Evolutionary conservation across 2,329 filamentous ascomycete species (phyloP), one percentile per base, ranked within the genome.

Genomic region (Fusarium pseudonygamai): DNA sequence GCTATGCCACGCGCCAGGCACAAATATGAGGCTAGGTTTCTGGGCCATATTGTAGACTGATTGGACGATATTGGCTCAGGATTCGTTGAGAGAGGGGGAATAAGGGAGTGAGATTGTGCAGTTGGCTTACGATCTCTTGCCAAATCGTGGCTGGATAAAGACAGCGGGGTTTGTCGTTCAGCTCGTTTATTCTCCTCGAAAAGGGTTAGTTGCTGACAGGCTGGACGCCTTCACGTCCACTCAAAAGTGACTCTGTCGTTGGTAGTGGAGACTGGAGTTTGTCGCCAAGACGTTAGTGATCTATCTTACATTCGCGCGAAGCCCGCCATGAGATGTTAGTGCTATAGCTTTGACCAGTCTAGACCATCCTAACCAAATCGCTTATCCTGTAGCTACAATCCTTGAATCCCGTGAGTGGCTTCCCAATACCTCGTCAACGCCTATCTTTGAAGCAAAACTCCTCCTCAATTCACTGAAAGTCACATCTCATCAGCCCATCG

Each of bases 1-100:
- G 10, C 66, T 74, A 63, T 88, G 86, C 86, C 86, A 87, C 32
- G 85, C 81, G 10, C 86, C 86, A 4, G 82, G 85, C 2, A 88
- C 79, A 26, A 88, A 82, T 62, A 88, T 66, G 1, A 88, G 58
- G 2, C 77, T 79, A 11, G 78, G 77, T n/a, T 75, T 77, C 13
- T n/a, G 28, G 6, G 75, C 32, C 78, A 79, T 79, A 7, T 67
- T 20, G 20, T 15, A 26, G 11, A 13, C 6, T 39, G 20, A 16
- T 60, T 37, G 20, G 28, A 13, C 15, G 7, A 6, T 37, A 20
- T 14, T 26, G 6, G 3, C 34, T 22, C 16, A 3, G 36, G 20
- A 24, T 18, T 13, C 3, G 20, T 14, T 53, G 34, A 28, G 7
- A 18, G 22, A 20, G 26, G 52, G 15, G 15, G 30, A 22, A 56